Base-by-base conservation (phyloP, 2,329 filamentous ascomycete genomes). In the Beauveria varroae region DNA sequence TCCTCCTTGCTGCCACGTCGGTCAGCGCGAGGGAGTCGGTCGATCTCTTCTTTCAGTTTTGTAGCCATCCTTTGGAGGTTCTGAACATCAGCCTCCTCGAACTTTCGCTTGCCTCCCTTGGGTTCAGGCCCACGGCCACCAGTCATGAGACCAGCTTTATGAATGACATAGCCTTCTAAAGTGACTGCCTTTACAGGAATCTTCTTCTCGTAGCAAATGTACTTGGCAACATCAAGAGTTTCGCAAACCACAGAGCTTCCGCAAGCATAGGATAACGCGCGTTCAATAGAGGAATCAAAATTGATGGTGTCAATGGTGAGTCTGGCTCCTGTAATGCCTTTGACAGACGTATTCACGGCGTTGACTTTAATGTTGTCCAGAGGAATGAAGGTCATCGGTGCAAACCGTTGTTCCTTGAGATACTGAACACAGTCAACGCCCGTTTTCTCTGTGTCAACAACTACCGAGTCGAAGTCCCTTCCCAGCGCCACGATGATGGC, bases 361-460 rank as follows among this genome's bases (percentile, higher is more conserved):
- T 91, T 93, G 71, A 97, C 93, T 70, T 98, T 96, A 73, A 99
- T 96, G 57, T 96, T 97, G 78, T 99, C 95, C 20, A 99, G 81
- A 1, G 95, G 95, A 65, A 98, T 93, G 73, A 99, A 98, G 1
- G 91, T 97, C 75, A 95, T 91, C 62, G 93, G 91, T 7, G 89
- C 85, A 59, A 90, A 87, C 61, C 91, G 87, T 71, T 97, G 91
- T 65, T 96, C 91, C 68, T 95, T 95, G 62, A 99, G 84, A 69
- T 96, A 96, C 67, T 95, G 86, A 61, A 99, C 95, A 72, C 95
- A 99, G 68, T 97, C 92, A 63, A 92, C 88, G 30, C 91, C 95
- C 1, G 90, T 95, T 76, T 95, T 96, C 74, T 98, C 92, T 2
- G 91, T 93, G 68, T 99, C 95, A 10, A 98, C 93, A 54, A 99